Evolutionary conservation across 306 rosid species (phyloP).

Genomic region (Gastrolobium villosum): DNA sequence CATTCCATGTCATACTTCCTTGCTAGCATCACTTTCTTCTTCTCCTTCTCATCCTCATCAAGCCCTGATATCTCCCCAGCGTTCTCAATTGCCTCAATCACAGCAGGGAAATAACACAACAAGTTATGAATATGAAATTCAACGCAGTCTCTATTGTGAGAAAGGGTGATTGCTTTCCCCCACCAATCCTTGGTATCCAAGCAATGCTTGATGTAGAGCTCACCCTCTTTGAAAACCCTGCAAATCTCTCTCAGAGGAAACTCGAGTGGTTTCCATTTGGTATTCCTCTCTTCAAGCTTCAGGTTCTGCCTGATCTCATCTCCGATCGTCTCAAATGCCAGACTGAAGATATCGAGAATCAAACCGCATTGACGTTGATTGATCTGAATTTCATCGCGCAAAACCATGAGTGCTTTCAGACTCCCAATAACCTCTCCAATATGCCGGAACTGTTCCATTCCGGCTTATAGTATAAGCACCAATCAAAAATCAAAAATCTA

Average conservation of each 20-base stretch:
- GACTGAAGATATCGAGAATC: conserved; percentile 65
- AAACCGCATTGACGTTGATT: conserved; percentile 76
- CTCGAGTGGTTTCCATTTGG: conserved; percentile 90
- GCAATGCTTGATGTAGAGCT: conserved; percentile 74
- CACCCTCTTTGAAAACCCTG: conserved; percentile 84
- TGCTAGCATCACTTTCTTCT: conserved; percentile 65
- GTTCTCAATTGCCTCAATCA: conserved; percentile 81
- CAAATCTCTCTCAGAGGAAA: conserved; percentile 76
- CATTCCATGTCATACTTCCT: conserved; percentile 81
- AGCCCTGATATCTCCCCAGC: conserved; percentile 81
- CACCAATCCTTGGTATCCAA: conserved; percentile 82
- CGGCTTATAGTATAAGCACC: conserved; percentile 25
- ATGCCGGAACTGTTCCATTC: conserved; percentile 99
- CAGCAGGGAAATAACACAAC: conserved; percentile 76
- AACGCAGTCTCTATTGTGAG: conserved; percentile 72
- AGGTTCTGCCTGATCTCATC: conserved; percentile 80
- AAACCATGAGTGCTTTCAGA: conserved; percentile 82
- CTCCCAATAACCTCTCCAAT: conserved; percentile 96
- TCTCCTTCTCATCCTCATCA: conserved; percentile 74
- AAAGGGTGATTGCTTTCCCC: conserved; percentile 71
- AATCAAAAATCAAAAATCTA: neutral
- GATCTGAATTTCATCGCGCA: conserved; percentile 82
- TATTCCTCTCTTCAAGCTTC: conserved; percentile 74
- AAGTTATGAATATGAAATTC: conserved; percentile 89
- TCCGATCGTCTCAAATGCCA: conserved; percentile 82